Conservation (phyloP, 1,284 basidiomycete species). For the Taiwanofungus camphoratus region DNA sequence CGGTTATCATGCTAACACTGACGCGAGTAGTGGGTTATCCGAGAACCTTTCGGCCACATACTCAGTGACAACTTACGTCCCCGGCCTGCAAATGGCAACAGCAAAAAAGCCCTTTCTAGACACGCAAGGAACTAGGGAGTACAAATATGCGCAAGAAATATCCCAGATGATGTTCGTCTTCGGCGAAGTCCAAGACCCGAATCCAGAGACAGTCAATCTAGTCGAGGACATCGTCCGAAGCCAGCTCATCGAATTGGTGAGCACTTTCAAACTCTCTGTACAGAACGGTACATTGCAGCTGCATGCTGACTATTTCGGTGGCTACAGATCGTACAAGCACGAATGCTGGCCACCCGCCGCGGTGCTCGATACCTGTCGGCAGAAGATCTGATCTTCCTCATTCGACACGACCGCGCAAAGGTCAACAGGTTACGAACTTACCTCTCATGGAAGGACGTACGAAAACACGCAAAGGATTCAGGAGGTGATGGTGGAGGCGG, state of each 20-base stretch:
- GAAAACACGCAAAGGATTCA: slow-evolving; percentile 91
- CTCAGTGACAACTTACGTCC: not conserved
- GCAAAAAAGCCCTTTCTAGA: slow-evolving; percentile 18
- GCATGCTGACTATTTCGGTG: slow-evolving; percentile 25
- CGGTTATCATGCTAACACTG: no score
- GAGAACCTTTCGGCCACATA: not conserved
- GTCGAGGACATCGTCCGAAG: slow-evolving; percentile 95
- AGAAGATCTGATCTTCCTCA: slow-evolving; percentile 95
- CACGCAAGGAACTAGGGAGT: slow-evolving; percentile 35
- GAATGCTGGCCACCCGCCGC: slow-evolving; percentile 75
- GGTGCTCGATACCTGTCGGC: slow-evolving; percentile 83
- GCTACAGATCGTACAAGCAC: slow-evolving; percentile 86
- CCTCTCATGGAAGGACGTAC: slow-evolving; percentile 97
- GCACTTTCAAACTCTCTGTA: not conserved
- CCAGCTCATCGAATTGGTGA: slow-evolving; percentile 88
- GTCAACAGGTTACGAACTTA: slow-evolving; percentile 92
- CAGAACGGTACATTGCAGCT: not conserved
- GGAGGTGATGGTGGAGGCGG: slow-evolving; percentile 74
- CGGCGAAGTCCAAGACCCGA: slow-evolving; percentile 89
- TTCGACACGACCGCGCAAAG: slow-evolving; percentile 91
- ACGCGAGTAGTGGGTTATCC: no score
- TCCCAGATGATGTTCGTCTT: slow-evolving; percentile 97
- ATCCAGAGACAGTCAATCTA: slow-evolving; percentile 82
- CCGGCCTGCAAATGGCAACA: slow-evolving; percentile 12
- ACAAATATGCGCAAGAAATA: slow-evolving; percentile 77